Evolutionary conservation across 1,284 basidiomycete genomes (phyloP), one percentile per base, ranked within the genome.

Genomic region (Trichosporon inkin): DNA sequence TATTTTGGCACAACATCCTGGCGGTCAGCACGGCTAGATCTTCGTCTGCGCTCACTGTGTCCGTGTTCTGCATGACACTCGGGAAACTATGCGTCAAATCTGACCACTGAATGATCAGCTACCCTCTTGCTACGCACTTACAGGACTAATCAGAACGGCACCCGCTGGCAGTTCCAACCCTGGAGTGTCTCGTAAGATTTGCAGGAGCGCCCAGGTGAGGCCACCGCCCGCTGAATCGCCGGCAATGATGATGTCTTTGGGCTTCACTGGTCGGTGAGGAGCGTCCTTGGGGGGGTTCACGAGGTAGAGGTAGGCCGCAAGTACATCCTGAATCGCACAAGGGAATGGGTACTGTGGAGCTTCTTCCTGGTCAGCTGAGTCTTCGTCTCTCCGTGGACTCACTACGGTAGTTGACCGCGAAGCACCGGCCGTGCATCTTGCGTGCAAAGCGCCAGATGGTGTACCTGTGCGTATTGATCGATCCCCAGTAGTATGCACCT

Each of bases 191-290:
- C 96, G 88, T 37, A 99, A 84, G n/a, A 96, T 84, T 74, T 95
- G 92, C 2, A 99, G 82, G 17, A 97, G 80, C 0, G 92, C 88
- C 55, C 97, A 80, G 0, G 85, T 84, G 13, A 98, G 80, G 0
- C 92, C 93, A 4, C 94, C 96, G 5, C 96, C 96, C 0, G 96
- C 95, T 24, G 92, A 95, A 77, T 96, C 93, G 1, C 96, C 96
- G 0, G 88, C 87, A 3, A 83, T 67, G 10, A 98, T 84, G 49
- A 97, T 89, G 64, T 88, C 86, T 1, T 83, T 83, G 0, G 95
- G 93, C 58, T 89, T 84, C 14, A 99, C 86, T 0, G 92, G 84
- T 14, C 80, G 79, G 77, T 97, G 93, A 36, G 84, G 76, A 8
- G 89, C 85, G 10, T 78, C 84, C 0, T 84, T 80, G 1, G 90